Base-by-base conservation (phyloP, 2,329 filamentous ascomycete genomes). In the Drechmeria coniospora region DNA sequence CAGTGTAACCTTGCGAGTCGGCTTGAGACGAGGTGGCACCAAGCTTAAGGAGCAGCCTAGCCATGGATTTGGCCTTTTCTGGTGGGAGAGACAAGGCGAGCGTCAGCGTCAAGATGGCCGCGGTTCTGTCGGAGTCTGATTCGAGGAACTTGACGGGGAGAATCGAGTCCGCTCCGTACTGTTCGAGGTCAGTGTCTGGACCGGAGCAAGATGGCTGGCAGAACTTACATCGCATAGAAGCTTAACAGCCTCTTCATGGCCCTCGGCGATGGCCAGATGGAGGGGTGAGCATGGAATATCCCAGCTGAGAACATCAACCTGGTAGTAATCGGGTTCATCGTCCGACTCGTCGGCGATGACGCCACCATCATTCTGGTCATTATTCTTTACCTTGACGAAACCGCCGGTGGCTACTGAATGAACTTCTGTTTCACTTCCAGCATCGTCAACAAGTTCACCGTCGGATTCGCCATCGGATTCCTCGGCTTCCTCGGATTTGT, bases 261-360 rank as follows among this genome's bases (percentile, higher is more conserved):
- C 81, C 33, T 71, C 68, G 2, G 80, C 48, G 34, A 92, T 83
- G 6, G 83, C 83, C 16, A 84, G 63, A 47, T 92, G 83, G 5
- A 92, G 60, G 2, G 83, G 72, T 9, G 77, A 79, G 32, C 73
- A 69, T 4, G 74, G 71, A 5, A 63, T 67, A 40, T 92, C 82
- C 83, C 83, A 92, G 1, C 80, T 71, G n/a, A 79, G 46, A 2
- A 78, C 67, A 37, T 92, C 75, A 33, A 86, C 64, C 38, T 90
- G 73, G 47, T 79, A 87, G 28, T 86, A 67, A 49, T 92, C 81
- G 1, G 81, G 80, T 13, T 79, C 77, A 8, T 76, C 63, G 2
- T 71, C 62, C 6, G 43, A 42, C 6, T 72, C 68, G 5, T 74
- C 67, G 1, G 61, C 57, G 1, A 63, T 52, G 2, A 64, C 56